Percentiles rank a stretch among this genome's conserved stretches.
These are phyloP conservation scores for Monosporascus ibericus DNA, from an alignment of 2,329 filamentous ascomycete genomes.

Conservation along the genomic window DNA sequence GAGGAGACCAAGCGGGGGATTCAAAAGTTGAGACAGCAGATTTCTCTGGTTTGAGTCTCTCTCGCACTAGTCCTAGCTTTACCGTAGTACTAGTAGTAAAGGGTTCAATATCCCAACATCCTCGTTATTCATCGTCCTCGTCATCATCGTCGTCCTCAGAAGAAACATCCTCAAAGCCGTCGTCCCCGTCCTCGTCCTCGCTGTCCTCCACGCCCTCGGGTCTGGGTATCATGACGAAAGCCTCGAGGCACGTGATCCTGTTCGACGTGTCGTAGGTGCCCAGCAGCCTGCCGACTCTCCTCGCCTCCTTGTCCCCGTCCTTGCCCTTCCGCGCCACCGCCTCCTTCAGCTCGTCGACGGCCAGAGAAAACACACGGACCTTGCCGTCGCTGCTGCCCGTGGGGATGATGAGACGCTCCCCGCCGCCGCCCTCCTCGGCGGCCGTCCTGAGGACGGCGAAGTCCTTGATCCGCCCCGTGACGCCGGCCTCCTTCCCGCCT, in stretches of 20 bases:
- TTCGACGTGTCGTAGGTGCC: constrained; percentile 80
- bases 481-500: constrained; percentile 64
- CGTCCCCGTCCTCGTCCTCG: constrained; percentile 30
- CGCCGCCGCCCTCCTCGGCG: constrained; percentile 27
- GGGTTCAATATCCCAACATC: no score
- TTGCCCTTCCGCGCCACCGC: constrained; percentile 13
- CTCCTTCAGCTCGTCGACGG: constrained; percentile 32
- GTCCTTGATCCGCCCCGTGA: constrained; percentile 77
- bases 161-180: constrained; percentile 13
- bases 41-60: no score
- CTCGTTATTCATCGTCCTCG: constrained; percentile 20
- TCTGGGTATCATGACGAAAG: constrained; percentile 75
- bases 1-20: no score
- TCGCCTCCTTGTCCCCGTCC: constrained; percentile 1
- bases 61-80: no score
- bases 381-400: constrained; percentile 81
- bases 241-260: constrained; percentile 80
- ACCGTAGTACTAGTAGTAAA: no score
- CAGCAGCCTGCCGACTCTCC: constrained; percentile 57
- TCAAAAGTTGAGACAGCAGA: no score
- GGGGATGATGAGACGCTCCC: constrained; percentile 47
- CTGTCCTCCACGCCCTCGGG: constrained; percentile 56
- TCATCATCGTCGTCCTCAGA: constrained; percentile 30
- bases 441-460: constrained; percentile 59
- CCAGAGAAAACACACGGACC: constrained; percentile 69